phyloP scores from a whole-genome alignment of 2,329 filamentous ascomycete genomes.

The Pseudovirgaria hyperparasitica region DNA sequence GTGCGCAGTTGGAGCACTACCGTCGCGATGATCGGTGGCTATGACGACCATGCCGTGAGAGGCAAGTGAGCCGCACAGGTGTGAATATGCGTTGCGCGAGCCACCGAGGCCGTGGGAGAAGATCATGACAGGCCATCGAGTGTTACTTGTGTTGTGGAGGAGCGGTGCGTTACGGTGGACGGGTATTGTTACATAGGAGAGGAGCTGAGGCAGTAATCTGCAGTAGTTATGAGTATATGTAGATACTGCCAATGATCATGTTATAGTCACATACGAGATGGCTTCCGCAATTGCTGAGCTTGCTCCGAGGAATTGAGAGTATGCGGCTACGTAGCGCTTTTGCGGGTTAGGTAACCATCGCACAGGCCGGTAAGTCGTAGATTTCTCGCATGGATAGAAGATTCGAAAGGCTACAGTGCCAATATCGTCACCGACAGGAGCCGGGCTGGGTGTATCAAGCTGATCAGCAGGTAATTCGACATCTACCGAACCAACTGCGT shows the following conservation, averaged over 20 bases:
- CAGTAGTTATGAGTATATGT: conserved; percentile 6
- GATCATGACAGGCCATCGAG: conserved; percentile 66
- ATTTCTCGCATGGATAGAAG: conserved; percentile 57
- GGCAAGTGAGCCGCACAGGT: conserved; percentile 64
- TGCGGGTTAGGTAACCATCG: conserved; percentile 72
- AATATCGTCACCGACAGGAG: conserved; percentile 38
- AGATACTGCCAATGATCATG: not conserved
- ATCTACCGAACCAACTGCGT: conserved; percentile 68
- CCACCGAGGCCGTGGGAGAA: conserved; percentile 82
- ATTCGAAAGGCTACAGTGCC: conserved; percentile 68
- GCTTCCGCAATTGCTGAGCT: conserved; percentile 34
- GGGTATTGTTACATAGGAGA: conserved; percentile 63
- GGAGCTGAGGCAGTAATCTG: conserved; percentile 55
- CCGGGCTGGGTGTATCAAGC: conserved; percentile 35
- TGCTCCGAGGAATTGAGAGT: conserved; percentile 63
- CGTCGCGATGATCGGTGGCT: conserved; percentile 73
- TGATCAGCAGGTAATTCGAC: conserved; percentile 59
- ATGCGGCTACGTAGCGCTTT: conserved; percentile 58
- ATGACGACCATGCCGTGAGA: conserved; percentile 72
- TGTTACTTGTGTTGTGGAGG: conserved; percentile 34
- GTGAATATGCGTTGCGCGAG: conserved; percentile 73
- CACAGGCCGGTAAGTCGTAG: conserved; percentile 43
- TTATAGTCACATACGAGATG: conserved; percentile 21
- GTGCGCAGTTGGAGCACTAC: conserved; percentile 62
- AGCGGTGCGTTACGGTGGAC: conserved; percentile 59